Evolutionary conservation across 768 basidiomycete genomes (phyloP), one percentile per base, ranked within the genome.

Genomic region (Suillus americanus): DNA sequence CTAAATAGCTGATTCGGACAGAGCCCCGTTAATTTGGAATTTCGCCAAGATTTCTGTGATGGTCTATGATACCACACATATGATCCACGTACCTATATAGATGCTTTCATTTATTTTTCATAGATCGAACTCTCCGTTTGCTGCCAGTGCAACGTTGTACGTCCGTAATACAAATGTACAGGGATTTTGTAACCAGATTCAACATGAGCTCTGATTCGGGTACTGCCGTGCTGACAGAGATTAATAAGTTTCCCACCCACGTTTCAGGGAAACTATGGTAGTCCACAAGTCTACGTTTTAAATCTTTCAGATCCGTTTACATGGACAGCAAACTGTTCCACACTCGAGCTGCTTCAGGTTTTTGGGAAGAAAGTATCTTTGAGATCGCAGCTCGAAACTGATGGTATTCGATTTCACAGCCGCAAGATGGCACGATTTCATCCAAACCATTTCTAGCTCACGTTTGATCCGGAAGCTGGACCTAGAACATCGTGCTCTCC

Each of bases 401-500:
- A 57, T 57, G 23, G n/a, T 37, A 23, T 56, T 37, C 25, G 16
- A 40, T 6, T 57, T 41, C 25, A 28, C 41, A 20, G 18, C 16
- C 30, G 51, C 51, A 54, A 6, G 33, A 41, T 28, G 40, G 18
- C 25, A 59, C 28, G 38, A 53, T 57, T 40, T 38, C 37, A 38
- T 57, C 38, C 38, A 40, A 40, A 3, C 56, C 56, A 40, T 57
- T 57, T 57, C 56, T 40, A 57, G 57, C n/a, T n/a, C n/a, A n/a
- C n/a, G n/a, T 41, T 41, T 59, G 57, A 59, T 59, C 56, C 57
- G 57, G 57, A 59, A 30, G 57, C 12, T 59, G 56, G 18, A 56
- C 55, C 38, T 25, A 40, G 56, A 57, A 59, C 57, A 57, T 57
- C 56, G 56, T 59, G 56, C 56, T 40, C 56, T 28, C 56, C 56